Evolutionary conservation across 108 stramenopile genomes (phyloP), one percentile per base, ranked within the genome.

Genomic region (Craspedostauros australis): DNA sequence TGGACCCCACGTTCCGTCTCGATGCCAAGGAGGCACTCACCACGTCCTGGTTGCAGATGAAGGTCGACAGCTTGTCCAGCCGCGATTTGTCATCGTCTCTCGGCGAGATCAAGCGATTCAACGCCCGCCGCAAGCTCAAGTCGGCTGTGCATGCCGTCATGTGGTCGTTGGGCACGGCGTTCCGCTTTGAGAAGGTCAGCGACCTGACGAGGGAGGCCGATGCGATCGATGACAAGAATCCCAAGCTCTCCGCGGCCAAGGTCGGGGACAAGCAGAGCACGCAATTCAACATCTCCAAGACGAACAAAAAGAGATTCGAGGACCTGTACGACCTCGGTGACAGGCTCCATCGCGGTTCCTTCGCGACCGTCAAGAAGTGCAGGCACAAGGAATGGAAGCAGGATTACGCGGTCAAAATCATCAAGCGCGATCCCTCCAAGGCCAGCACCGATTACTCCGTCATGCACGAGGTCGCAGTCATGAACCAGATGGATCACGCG

Each of bases 391-490:
- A 70, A 5, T 55, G 54, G 5, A 26, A 62, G 0, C 61, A 46
- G 30, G 20, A 44, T 7, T 82, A 62, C 54, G 82, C 82, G 11
- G 77, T 86, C 43, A 90, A 90, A 54, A 72, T 86, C 33, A 76
- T 90, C 21, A 48, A 68, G 12, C 54, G 82, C 19, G 57, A 61
- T 15, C 46, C 32, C 1, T 52, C 73, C 38, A 46, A 54, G 1
- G 62, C 47, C 6, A 40, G 51, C 30, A 80, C 80, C 26, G 84
- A 90, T 52, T 77, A 75, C 39, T 53, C 60, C 6, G 70, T 84
- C 12, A 46, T 86, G 30, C 79, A 84, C 12, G 88, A 90, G 57
- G 84, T 90, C 1, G 68, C 82, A 3, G 64, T 86, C 20, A 60
- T 90, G 56, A 73, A 82, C 30, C 58, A 72, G 23, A 44, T 90